Evolutionary conservation across 2,329 filamentous ascomycete genomes (phyloP), one percentile per base, ranked within the genome.

Genomic region (Xylariaceae sp.): DNA sequence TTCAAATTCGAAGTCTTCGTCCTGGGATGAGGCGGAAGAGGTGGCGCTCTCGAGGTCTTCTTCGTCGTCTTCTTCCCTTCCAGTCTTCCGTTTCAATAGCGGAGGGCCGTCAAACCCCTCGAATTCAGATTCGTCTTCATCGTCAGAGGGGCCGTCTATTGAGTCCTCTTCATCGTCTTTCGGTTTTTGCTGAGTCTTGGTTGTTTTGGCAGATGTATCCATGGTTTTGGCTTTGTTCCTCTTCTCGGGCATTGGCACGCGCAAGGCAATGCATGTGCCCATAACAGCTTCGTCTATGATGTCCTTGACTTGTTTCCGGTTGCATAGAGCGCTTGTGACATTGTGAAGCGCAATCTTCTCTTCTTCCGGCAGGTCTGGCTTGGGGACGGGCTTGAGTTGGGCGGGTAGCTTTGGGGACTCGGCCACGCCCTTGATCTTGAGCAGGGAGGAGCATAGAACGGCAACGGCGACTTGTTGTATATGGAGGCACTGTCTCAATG

Each of bases 291-390:
- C 68, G 21, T 74, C 69, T 8, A 77, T 63, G 3, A 70, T 69
- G 40, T 73, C 67, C 52, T 71, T 73, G 42, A 80, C 76, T 22
- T 72, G 67, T 5, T 69, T 69, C 42, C 71, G 67, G 47, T 76
- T 80, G 58, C 74, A 80, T 3, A 82, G 64, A 6, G 70, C 71
- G 48, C 78, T 82, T 21, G 79, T 81, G 41, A 82, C 77, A 57
- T 81, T 81, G 55, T 82, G 78, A 21, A 80, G 63, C 3, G 74
- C 70, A 1, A 61, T 53, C 42, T 65, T 67, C 55, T 80, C 75
- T 41, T 80, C 76, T 35, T 76, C 74, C 2, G 73, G 68, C 3
- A 80, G 60, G 2, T 75, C 66, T 3, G 75, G 73, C 51, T 75
- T 79, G 14, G 75, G 65, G 0, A 77, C 61, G 21, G 71, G 63